phyloP scores from a whole-genome alignment of 2,329 filamentous ascomycete genomes.

The Xylaria sp. region DNA sequence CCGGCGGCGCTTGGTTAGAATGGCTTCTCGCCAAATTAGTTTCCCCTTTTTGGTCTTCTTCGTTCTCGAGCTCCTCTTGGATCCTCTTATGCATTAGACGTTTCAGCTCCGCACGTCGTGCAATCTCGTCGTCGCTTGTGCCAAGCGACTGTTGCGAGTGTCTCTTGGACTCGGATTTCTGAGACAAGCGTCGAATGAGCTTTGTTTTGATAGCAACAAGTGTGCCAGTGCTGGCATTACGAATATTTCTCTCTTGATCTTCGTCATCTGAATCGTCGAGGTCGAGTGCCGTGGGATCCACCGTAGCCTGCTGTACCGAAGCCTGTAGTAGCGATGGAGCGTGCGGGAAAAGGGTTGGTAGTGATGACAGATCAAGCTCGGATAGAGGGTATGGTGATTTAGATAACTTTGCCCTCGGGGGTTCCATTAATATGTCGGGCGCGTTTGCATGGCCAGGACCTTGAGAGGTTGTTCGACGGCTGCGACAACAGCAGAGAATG shows the following conservation, averaged over 20 bases:
- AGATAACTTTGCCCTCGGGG: conserved; percentile 29
- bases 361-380: conserved; percentile 26
- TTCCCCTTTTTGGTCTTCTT: conserved; percentile 42
- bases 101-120: conserved; percentile 58
- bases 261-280: conserved; percentile 44
- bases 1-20: conserved; percentile 27
- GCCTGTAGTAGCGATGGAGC: conserved; percentile 27
- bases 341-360: conserved; percentile 20
- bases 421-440: conserved; percentile 27
- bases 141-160: conserved; percentile 47
- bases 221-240: conserved; percentile 40
- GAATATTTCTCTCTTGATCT: conserved; percentile 14
- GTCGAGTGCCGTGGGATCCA: conserved; percentile 41
- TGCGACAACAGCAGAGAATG: conserved; percentile 40
- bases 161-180: conserved; percentile 45
- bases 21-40: conserved; percentile 35
- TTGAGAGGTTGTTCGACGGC: conserved; percentile 20
- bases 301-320: conserved; percentile 31
- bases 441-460: conserved; percentile 17
- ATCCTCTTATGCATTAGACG: conserved; percentile 59
- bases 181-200: conserved; percentile 50
- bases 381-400: conserved; percentile 20
- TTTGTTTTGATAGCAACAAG: conserved; percentile 50
- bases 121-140: conserved; percentile 55
- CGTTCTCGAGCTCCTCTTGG: conserved; percentile 58